Base-by-base conservation (phyloP, 2,329 filamentous ascomycete genomes). In the Curvularia lunata region DNA sequence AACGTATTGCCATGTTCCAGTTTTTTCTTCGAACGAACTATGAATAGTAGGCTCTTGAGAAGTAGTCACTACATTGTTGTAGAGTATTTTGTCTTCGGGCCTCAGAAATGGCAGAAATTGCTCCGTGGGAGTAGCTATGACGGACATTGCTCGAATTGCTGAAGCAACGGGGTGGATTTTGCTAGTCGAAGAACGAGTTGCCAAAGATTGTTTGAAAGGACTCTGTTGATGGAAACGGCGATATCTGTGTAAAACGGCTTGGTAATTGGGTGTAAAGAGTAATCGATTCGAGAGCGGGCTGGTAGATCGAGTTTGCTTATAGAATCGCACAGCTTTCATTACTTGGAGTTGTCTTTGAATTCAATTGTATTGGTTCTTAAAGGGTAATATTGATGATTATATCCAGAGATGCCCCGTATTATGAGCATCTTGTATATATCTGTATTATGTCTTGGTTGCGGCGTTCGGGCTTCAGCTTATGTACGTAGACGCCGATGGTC, bases 1-100 rank as follows among this genome's bases (percentile, higher is more conserved):
- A 0, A 88, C 63, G 59, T 87, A 87, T 66, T 88, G 86, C 82
- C 83, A 88, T 10, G 85, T 86, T 9, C 77, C 78, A 0, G 86
- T 83, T 5, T 61, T 66, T 0, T 59, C 41, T 54, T 83, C 81
- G 57, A 69, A 79, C 5, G 71, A 37, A 45, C 52, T 57, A 12
- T 72, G 61, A 12, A 71, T 56, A n/a, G 42, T 47, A 12, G 66
- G 66, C 41, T 65, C 58, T 2, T 43, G 23, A 2, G 16, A 3
- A 1, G 34, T 40, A 8, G 34, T 16, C 19, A 13, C 25, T 7
- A 34, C 10, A 4, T 2, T 12, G 16, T 9, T 38, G 34, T 28
- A 19, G n/a, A 23, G 9, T 12, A 16, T 5, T 40, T 49, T 34
- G n/a, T 28, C 23, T 28, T 28, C 23, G 18, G 23, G 9, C 27